A percentile compares a stretch with the other conserved stretches of the same genome.
These are phyloP conservation scores for Bonia amplexicaulis DNA, from an alignment of 176 grass and related monocot genomes.

Conservation along the genomic window DNA sequence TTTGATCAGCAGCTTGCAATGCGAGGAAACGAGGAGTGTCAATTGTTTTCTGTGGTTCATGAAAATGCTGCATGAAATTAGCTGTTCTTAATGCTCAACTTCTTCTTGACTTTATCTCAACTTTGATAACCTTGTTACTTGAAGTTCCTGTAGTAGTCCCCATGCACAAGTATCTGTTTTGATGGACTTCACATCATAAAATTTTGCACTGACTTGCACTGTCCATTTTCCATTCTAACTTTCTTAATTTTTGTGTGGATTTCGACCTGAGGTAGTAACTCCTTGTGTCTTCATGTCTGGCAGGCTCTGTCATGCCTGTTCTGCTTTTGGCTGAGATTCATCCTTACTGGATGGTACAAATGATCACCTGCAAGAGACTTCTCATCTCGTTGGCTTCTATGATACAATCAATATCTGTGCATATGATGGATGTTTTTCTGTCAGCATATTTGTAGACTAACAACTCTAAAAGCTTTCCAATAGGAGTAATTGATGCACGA, in stretches of 20 bases:
- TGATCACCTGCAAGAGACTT: constrained; percentile 19
- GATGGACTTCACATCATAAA: background rate
- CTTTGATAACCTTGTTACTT: background rate
- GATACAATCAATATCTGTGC: background rate
- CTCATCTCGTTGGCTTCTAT: background rate
- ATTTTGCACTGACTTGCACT: background rate
- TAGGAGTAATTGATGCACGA: background rate
- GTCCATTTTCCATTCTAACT: background rate
- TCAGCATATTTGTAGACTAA: constrained; percentile 3
- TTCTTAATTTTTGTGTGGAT: background rate
- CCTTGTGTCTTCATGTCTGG: constrained; percentile 21
- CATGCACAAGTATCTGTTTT: background rate
- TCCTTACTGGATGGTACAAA: constrained; percentile 99
- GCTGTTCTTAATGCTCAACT: background rate
- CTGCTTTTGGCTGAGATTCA: constrained; percentile 84
- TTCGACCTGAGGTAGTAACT: background rate
- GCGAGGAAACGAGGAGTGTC: too few relatives aligned
- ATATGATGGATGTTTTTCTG: background rate
- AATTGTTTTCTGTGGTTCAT: background rate
- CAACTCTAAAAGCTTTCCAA: background rate
- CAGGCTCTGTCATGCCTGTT: constrained; percentile 84
- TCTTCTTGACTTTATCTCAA: background rate
- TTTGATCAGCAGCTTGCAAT: too few relatives aligned
- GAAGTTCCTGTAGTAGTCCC: background rate
- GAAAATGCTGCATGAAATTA: background rate